Evolutionary conservation across 306 rosid genomes (phyloP).

Genomic region (Cotoneaster glaucophyllus): DNA sequence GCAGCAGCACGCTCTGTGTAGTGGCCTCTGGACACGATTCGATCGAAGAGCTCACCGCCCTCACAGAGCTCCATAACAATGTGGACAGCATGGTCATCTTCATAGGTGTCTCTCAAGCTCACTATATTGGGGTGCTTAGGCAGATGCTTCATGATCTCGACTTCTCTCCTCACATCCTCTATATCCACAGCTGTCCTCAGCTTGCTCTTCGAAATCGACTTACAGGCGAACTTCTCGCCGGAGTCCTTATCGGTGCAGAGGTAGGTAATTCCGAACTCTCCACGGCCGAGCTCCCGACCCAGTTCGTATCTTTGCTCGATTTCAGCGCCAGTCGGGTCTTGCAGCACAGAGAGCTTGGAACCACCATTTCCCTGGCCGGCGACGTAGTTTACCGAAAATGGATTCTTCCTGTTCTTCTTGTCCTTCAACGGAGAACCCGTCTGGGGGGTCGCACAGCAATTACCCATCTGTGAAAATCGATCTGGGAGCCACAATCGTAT

Average conservation of each 20-base stretch:
- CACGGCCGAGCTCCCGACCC: conserved; percentile 87
- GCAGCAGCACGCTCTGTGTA: conserved; percentile 98
- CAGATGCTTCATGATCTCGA: conserved; percentile 80
- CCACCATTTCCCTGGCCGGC: conserved; percentile 7
- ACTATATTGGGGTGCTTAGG: conserved; percentile 69
- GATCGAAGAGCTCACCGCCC: conserved; percentile 89
- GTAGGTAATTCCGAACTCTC: conserved; percentile 89
- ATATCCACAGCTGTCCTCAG: conserved; percentile 68
- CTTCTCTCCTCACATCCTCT: conserved; percentile 90
- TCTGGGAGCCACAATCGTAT: background rate
- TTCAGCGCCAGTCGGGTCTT: conserved; percentile 65
- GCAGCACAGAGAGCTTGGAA: conserved; percentile 48
- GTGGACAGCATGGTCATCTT: conserved; percentile 81
- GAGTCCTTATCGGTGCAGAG: conserved; percentile 62
- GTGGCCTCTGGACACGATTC: conserved; percentile 90
- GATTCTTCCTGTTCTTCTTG: conserved; percentile 49
- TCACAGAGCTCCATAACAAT: conserved; percentile 99
- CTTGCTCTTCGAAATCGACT: conserved; percentile 90
- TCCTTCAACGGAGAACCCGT: conserved; percentile 12
- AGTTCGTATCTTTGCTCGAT: conserved; percentile 58
- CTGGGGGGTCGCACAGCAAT: conserved; percentile 57
- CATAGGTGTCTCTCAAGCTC: conserved; percentile 68
- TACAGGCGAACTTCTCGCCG: conserved; percentile 57
- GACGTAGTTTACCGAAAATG: conserved; percentile 47
- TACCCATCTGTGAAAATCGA: conserved; percentile 50